Evolutionary conservation across 306 rosid species (phyloP).

Genomic region (Corylus avellana): DNA sequence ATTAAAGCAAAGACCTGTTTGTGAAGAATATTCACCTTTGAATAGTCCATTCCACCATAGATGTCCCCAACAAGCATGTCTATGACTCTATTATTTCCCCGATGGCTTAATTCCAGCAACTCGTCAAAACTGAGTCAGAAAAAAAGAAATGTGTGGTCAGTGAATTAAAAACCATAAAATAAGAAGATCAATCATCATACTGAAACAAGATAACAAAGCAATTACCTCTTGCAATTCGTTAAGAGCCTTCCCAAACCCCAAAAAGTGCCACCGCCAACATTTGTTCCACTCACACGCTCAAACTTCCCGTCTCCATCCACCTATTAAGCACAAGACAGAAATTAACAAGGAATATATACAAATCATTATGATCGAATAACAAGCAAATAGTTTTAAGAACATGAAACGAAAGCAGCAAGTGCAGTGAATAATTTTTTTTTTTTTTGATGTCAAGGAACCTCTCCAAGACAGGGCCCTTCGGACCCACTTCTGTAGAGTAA

Average conservation of each 20-base stretch:
- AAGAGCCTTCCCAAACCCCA: constrained; percentile 97
- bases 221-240: constrained; percentile 81
- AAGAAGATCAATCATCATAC: constrained; percentile 19
- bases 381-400: constrained; percentile 4
- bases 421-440: constrained; percentile 4
- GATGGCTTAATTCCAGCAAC: constrained; percentile 88
- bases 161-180: constrained; percentile 14
- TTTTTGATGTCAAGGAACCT: too few relatives aligned
- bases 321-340: constrained; percentile 42
- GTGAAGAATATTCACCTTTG: constrained; percentile 59
- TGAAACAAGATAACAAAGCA: constrained; percentile 1
- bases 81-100: constrained; percentile 81
- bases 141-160: constrained; percentile 10
- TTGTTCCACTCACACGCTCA: constrained; percentile 98
- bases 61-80: constrained; percentile 99
- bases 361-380: neutral
- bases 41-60: constrained; percentile 85
- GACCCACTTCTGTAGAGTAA: too few relatives aligned
- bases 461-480: too few relatives aligned
- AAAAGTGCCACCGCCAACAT: constrained; percentile 96
- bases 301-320: constrained; percentile 89
- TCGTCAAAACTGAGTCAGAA: constrained; percentile 78
- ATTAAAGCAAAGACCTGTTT: constrained; percentile 18
- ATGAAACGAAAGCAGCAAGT: constrained; percentile 16
- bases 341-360: constrained; percentile 9